Base-by-base conservation (phyloP, 306 rosid species). In the Gastrolobium bilobum region DNA sequence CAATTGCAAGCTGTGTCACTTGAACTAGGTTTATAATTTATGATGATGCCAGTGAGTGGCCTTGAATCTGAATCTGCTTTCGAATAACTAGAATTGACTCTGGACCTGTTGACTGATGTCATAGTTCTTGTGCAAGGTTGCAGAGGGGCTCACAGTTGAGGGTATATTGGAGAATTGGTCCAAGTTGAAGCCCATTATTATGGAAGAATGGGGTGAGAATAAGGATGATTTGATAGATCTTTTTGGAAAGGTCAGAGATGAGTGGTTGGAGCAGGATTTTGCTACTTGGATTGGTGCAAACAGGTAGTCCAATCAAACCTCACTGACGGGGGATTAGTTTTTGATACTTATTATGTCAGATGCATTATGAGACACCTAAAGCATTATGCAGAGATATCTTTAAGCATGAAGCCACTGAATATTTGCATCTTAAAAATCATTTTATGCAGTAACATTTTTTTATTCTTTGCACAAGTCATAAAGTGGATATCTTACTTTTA, bases 281-380 rank as follows among this genome's bases (percentile, higher is more conserved):
- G 10, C 87, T 72, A 38, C 90, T 81, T 94, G 97, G 99, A 92
- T 92, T 63, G 91, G 90, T 73, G 97, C 99, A 79, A 94, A 94
- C 88, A 94, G 99, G 99, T 92, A 88, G 13, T 77, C 44, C 40
- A 76, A 40, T 82, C 39, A 42, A 70, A 37, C 35, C 6, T 79
- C 64, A 20, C 38, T 56, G 61, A 66, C 13, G 46, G 40, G 64
- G 68, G 39, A 58, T 26, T 73, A 30, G 37, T 14, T 75, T 66
- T 38, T 50, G 7, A 15, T 64, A 58, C 38, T 33, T 63, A 14
- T 3, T 54, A 33, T 11, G 38, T 30, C 68, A 59, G 7, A 53
- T 74, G 31, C 50, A 37, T 48, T 29, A 44, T 64, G 53, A 30
- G 29, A 68, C 56, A 64, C 37, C 38, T 61, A 68, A 44, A 47